These are phyloP conservation scores for Pseudogymnoascus sp. DNA, from an alignment of 2,329 filamentous ascomycete species.

Conservation along the genomic window DNA sequence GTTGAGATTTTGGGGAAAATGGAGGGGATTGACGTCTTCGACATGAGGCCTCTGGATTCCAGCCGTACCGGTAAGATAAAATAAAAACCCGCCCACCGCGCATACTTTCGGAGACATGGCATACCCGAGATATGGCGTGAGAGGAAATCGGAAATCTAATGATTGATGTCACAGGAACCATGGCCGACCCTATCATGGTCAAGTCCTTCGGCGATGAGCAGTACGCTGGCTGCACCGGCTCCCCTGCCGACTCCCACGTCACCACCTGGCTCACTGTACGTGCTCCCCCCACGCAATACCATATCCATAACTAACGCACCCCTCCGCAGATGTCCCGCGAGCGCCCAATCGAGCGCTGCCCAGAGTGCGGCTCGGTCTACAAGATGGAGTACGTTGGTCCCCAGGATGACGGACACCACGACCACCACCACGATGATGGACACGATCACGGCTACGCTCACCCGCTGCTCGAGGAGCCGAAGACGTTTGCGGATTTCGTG, in stretches of 20 bases:
- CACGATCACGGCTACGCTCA: conserved; percentile 41
- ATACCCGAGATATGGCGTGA: conserved; percentile 16
- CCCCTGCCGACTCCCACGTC: conserved; percentile 81
- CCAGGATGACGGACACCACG: conserved; percentile 59
- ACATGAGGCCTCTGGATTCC: conserved; percentile 92
- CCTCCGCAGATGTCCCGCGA: conserved; percentile 64
- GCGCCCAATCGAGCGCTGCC: conserved; percentile 88
- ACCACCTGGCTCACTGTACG: conserved; percentile 85
- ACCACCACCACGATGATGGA: conserved; percentile 47
- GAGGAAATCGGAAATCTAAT: background rate
- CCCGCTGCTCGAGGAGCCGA: conserved; percentile 69
- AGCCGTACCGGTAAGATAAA: conserved; percentile 63
- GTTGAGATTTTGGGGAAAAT: conserved; percentile 99
- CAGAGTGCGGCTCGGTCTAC: conserved; percentile 91
- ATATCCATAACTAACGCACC: conserved; percentile 9
- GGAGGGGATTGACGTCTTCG: conserved; percentile 95
- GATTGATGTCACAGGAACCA: conserved; percentile 58
- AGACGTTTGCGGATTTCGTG: conserved; percentile 94
- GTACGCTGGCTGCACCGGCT: conserved; percentile 92
- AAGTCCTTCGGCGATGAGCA: conserved; percentile 92
- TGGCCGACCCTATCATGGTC: conserved; percentile 83
- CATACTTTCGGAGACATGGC: conserved; percentile 20
- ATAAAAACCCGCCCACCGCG: background rate
- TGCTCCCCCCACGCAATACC: conserved; percentile 14
- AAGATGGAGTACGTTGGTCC: conserved; percentile 97